Conservation (phyloP, 1,284 basidiomycete species). For the Thelephora terrestris region DNA sequence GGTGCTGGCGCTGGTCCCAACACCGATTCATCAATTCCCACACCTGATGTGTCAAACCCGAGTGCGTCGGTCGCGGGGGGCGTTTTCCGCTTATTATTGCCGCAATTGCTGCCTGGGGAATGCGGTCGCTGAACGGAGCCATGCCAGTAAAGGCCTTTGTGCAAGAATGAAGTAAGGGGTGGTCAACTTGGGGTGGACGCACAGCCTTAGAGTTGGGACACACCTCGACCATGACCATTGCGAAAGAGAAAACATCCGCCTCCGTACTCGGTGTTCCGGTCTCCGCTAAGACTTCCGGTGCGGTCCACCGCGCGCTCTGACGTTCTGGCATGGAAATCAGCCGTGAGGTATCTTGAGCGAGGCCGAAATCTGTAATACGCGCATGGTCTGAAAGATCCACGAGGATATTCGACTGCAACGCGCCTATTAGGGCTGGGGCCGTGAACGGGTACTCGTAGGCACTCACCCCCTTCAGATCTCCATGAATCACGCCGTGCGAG, state of each 20-base stretch:
- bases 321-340: too few species aligned
- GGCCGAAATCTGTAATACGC: slow-evolving; percentile 1
- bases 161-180: background rate
- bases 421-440: too few species aligned
- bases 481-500: too few species aligned
- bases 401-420: background rate
- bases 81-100: background rate
- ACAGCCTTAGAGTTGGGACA: background rate
- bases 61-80: background rate
- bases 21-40: background rate
- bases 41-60: background rate
- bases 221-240: slow-evolving; percentile 1
- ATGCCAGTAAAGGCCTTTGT: background rate
- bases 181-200: background rate
- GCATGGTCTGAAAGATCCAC: background rate
- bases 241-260: slow-evolving; percentile 1
- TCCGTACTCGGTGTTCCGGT: background rate
- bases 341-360: background rate
- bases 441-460: too few species aligned
- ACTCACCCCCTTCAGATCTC: too few species aligned
- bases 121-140: background rate
- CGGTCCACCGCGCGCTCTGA: background rate
- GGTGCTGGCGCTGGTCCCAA: background rate
- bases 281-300: background rate
- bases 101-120: background rate